phyloP scores from a whole-genome alignment of 2,329 filamentous ascomycete species.

The Pseudonectria buxi region DNA sequence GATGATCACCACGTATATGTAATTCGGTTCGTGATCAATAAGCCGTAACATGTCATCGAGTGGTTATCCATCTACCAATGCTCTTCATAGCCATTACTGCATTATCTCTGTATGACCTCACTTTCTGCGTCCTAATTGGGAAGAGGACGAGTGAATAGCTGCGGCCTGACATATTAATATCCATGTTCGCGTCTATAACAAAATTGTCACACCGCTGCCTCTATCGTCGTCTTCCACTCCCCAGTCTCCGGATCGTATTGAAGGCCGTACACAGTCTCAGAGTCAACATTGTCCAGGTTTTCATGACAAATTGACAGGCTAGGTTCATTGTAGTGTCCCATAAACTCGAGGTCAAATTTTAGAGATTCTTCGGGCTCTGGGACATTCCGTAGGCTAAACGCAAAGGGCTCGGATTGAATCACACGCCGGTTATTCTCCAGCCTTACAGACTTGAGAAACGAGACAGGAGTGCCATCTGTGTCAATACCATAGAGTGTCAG shows the following conservation, averaged over 20 bases:
- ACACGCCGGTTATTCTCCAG: slow-evolving; percentile 30
- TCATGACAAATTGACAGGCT: slow-evolving; percentile 20
- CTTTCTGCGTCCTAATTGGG: too few species aligned
- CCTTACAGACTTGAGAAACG: slow-evolving; percentile 34
- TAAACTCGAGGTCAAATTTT: slow-evolving; percentile 38
- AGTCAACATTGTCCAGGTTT: rapidly evolving
- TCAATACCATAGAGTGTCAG: slow-evolving; percentile 31
- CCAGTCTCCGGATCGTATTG: slow-evolving; percentile 8
- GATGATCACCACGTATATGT: too few species aligned
- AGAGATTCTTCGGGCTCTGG: slow-evolving; percentile 19
- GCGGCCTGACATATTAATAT: too few species aligned
- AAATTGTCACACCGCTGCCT: too few species aligned
- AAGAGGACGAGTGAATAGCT: too few species aligned
- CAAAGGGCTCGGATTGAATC: slow-evolving; percentile 31
- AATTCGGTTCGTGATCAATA: too few species aligned
- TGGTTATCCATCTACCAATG: too few species aligned
- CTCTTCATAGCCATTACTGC: too few species aligned
- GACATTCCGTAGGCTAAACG: slow-evolving; percentile 26
- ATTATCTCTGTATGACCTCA: too few species aligned
- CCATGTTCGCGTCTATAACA: too few species aligned
- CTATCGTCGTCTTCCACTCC: slow-evolving; percentile 7
- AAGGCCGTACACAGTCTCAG: slow-evolving; percentile 3
- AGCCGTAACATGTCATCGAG: too few species aligned
- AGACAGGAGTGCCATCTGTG: slow-evolving; percentile 33
- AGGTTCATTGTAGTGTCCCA: slow-evolving; percentile 40